Evolutionary conservation across 345 rosid genomes (phyloP).

Genomic region (Bretschneidera sinensis): DNA sequence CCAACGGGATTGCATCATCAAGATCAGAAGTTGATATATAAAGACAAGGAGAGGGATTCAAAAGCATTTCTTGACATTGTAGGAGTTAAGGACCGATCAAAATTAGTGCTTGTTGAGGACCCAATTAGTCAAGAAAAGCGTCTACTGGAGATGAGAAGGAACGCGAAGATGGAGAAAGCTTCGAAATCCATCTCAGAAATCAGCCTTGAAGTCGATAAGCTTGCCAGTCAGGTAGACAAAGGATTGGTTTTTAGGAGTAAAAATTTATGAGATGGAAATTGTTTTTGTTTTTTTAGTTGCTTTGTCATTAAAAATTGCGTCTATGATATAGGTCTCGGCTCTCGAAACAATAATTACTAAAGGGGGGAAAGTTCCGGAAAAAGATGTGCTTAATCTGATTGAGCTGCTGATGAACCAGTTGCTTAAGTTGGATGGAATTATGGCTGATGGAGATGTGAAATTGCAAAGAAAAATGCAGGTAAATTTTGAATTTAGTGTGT

Average conservation of each 20-base stretch:
- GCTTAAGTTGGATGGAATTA: constrained; percentile 81
- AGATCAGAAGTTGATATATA: constrained; percentile 88
- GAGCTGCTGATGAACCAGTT: constrained; percentile 94
- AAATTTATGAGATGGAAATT: not conserved
- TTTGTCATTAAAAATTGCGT: not conserved
- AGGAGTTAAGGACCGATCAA: constrained; percentile 92
- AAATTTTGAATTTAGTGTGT: constrained; percentile 1
- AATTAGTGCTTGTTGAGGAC: constrained; percentile 80
- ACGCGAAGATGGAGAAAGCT: constrained; percentile 83
- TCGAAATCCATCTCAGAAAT: constrained; percentile 83
- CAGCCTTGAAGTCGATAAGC: constrained; percentile 84
- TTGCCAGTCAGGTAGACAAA: constrained; percentile 89
- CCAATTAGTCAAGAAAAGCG: constrained; percentile 90
- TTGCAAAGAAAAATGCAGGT: constrained; percentile 98
- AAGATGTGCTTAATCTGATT: constrained; percentile 51
- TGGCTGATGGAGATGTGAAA: constrained; percentile 85
- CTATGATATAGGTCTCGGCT: constrained; percentile 59
- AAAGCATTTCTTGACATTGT: constrained; percentile 74
- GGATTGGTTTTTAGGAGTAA: not conserved
- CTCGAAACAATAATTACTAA: constrained; percentile 57
- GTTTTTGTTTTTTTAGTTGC: not conserved
- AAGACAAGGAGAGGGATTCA: constrained; percentile 95
- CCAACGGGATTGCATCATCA: constrained; percentile 87
- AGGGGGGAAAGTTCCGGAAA: constrained; percentile 84
- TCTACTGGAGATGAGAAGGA: constrained; percentile 71